Base-by-base conservation (phyloP, 345 rosid genomes). In the Isatis tinctoria region DNA sequence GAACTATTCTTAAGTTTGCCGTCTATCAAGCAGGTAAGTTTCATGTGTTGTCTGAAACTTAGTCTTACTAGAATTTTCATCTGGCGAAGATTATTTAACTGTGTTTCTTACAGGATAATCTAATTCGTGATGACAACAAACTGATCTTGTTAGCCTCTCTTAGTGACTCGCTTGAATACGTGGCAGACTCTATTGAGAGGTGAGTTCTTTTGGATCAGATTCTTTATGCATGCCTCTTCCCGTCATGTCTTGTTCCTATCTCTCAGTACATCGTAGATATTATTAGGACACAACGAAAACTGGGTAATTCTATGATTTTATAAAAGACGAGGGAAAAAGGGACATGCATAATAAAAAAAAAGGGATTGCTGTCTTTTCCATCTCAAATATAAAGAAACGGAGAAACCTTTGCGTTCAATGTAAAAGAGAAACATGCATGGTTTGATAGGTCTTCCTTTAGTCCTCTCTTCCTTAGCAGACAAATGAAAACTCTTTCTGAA, bases 181-280 rank as follows among this genome's bases (percentile, higher is more conserved):
- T 90, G 71, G 99, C 98, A n/a, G 96, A 89, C 66, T 96, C 99
- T 60, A 92, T 96, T 72, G 93, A 92, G 83, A 90, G 98, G 99
- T 85, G 83, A 85, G 88, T 65, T 70, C 56, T 6, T 22, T 51
- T 18, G 60, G 44, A 61, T 57, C 67, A 45, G 45, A 78, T 66
- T 40, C 43, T 74, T 70, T 45, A 72, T 57, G 71, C 60, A 43
- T 24, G 79, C 40, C 43, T 47, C 51, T 35, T 65, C 61, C 33
- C 58, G 32, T 52, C 53, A 22, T 73, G 40, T 26, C 33, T 22
- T 35, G 43, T 61, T 76, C 74, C 6, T 32, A 62, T 61, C 59
- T 33, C 24, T 69, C 28, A 22, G 41, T 62, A 53, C 20, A 60
- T 69, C 33, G 41, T 37, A 68, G 69, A 76, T 70, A 52, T 26